These are phyloP conservation scores for Fonticula alba DNA, from an alignment of 78 protist species.

Conservation along the genomic window DNA sequence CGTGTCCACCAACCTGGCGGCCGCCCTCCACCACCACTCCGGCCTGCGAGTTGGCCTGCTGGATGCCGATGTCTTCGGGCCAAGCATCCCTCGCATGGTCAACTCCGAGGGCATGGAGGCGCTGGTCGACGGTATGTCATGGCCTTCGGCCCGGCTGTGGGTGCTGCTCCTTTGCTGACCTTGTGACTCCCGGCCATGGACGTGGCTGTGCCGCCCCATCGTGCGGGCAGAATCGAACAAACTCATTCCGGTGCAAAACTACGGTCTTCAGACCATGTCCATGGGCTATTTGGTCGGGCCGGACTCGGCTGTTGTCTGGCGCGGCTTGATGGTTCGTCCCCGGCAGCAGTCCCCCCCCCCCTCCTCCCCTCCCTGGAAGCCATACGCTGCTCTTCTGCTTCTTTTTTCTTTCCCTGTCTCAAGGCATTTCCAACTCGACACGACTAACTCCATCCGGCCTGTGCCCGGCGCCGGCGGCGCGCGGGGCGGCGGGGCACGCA, in stretches of 20 bases:
- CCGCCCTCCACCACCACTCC: not conserved
- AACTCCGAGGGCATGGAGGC: no score
- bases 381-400: not conserved
- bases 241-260: constrained; percentile 48
- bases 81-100: constrained; percentile 65
- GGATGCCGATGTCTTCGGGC: constrained; percentile 85
- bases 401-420: not conserved
- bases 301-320: constrained; percentile 48
- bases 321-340: constrained; percentile 65
- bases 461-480: not conserved
- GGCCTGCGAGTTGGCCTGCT: constrained; percentile 41
- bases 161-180: not conserved
- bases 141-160: not conserved
- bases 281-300: constrained; percentile 65
- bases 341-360: not conserved
- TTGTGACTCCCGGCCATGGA: not conserved
- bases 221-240: no score
- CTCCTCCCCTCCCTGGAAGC: not conserved
- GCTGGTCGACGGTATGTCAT: no score
- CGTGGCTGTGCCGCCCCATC: not conserved
- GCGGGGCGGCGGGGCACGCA: not conserved
- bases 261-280: constrained; percentile 55
- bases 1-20: constrained; percentile 15
- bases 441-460: not conserved
- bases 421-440: no score